phyloP scores from a whole-genome alignment of 805 yeast genomes.

The Pichia nanzhaoensis region DNA sequence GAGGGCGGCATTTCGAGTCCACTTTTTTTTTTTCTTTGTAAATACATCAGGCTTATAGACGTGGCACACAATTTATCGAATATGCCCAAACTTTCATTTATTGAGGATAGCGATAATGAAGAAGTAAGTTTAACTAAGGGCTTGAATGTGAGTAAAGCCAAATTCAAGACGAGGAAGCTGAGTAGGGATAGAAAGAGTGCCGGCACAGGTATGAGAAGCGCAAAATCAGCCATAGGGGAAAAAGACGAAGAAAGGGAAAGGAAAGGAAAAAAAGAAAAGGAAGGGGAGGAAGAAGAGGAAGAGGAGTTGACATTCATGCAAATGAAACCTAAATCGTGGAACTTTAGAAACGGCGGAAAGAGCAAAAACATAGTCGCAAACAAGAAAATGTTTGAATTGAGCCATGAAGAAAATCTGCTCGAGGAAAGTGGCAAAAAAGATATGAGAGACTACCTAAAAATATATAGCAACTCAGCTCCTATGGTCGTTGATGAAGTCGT shows the following conservation, averaged over 20 bases:
- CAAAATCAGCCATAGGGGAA: neutral
- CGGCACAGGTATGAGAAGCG: neutral
- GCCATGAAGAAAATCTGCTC: no score
- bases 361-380: no score
- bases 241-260: neutral
- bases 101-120: neutral
- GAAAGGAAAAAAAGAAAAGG: no score
- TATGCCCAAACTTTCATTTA: neutral
- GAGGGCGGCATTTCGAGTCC: no score
- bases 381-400: no score
- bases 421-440: neutral
- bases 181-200: neutral
- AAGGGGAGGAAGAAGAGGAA: no score
- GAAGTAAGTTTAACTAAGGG: neutral
- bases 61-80: no score
- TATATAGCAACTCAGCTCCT: neutral
- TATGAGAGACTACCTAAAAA: constrained; percentile 3
- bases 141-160: neutral
- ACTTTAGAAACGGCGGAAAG: no score
- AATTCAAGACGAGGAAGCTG: neutral
- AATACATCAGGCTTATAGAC: neutral
- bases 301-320: no score
- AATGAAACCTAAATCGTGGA: no score
- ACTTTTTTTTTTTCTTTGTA: no score
- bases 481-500: neutral